Base-by-base conservation (phyloP, 768 basidiomycete genomes). In the Calocera cornea region DNA sequence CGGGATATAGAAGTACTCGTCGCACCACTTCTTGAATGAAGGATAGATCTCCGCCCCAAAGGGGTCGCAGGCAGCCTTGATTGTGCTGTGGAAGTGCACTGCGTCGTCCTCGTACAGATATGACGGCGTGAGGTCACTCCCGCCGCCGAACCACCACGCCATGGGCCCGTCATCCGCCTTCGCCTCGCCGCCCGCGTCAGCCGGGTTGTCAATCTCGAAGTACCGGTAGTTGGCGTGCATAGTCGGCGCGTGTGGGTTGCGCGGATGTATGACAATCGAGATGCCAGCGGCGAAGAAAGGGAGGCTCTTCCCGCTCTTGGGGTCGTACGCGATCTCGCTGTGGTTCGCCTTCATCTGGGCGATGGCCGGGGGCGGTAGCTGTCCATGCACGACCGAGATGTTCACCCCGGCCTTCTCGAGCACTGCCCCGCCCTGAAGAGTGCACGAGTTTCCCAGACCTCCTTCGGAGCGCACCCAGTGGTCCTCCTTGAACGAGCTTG, bases 91-190 rank as follows among this genome's bases (percentile, higher is more conserved):
- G 79, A 98, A 99, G 75, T 94, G 92, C 24, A 76, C 73, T 12
- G 86, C 92, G 75, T 98, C 97, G 67, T 89, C 89, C 67, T 87
- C 86, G 78, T 87, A 92, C 19, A 98, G 84, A 76, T 97, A 97
- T 2, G 88, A 87, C 1, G 95, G 95, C 0, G 97, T 99, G 34
- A 98, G 83, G 75, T 99, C 95, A 7, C 86, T 87, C 7, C 95
- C 95, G 36, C 97, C 97, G 22, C 97, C 95, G 74, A 98, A 99
- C 97, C 95, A 99, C 94, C 95, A 97, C 31, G 93, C 87, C 44
- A 94, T 78, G 22, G 90, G 77, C 70, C 83, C 82, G 8, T 83
- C 81, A 29, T 78, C 74, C 33, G 70, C 71, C 65, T 75, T 74
- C 1, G 77, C 77, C 40, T 77, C 76, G 27, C 73, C 76, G 34